A percentile compares a stretch with the other conserved stretches of the same genome.
Conservation (phyloP, 495 filamentous ascomycete species). For the Barbatosphaeria neglecta region DNA sequence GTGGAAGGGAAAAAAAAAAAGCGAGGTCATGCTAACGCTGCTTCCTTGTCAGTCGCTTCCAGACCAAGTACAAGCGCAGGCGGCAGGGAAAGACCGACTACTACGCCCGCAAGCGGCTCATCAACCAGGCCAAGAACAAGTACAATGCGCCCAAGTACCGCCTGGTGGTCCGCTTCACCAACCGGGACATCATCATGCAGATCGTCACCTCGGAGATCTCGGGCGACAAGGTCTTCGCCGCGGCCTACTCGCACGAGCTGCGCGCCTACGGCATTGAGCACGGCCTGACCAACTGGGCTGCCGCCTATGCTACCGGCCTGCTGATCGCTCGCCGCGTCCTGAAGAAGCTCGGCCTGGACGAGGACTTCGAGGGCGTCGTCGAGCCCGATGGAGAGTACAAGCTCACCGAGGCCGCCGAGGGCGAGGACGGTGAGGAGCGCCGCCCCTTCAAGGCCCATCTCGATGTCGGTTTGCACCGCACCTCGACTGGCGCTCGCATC, state of each 20-base stretch:
- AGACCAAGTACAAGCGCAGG: constrained; percentile 99
- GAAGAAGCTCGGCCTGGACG: constrained; percentile 88
- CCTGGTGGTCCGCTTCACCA: constrained; percentile 99
- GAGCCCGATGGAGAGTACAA: constrained; percentile 90
- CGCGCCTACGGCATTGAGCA: constrained; percentile 93
- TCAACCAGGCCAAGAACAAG: constrained; percentile 99
- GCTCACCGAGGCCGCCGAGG: constrained; percentile 83
- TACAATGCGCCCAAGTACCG: constrained; percentile 99
- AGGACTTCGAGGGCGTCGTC: constrained; percentile 85
- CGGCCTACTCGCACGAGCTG: constrained; percentile 96
- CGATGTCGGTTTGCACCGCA: constrained; percentile 92
- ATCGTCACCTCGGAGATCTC: constrained; percentile 93
- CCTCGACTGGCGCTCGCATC: constrained; percentile 94
- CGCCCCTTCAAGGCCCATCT: constrained; percentile 98
- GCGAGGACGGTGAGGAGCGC: constrained; percentile 71
- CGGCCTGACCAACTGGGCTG: constrained; percentile 99
- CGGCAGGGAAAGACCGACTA: constrained; percentile 98
- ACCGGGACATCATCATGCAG: constrained; percentile 97
- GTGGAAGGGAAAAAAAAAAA: background rate
- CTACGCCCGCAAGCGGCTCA: constrained; percentile 98
- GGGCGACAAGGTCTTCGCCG: constrained; percentile 89
- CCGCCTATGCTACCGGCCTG: constrained; percentile 92
- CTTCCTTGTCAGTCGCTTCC: constrained; percentile 63
- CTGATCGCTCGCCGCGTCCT: constrained; percentile 93
- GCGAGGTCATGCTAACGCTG: constrained; percentile 4